Evolutionary conservation across 352 stramenopile genomes (phyloP).

Genomic region (Sclerospora graminicola): DNA sequence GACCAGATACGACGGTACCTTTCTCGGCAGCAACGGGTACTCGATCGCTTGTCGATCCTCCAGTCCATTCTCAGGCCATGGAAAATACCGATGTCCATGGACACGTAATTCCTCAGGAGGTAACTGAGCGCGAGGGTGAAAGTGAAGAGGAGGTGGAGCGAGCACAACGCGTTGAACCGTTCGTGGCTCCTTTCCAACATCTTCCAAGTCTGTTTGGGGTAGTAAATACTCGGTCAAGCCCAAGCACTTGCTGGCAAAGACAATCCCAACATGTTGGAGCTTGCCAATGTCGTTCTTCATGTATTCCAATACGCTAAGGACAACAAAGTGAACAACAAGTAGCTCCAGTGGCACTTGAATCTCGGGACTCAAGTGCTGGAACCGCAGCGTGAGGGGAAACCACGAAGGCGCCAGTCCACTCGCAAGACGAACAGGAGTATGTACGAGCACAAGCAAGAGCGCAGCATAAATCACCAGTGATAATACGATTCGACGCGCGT

Average conservation of each 20-base stretch:
- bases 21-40: conserved; percentile 56
- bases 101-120: conserved; percentile 62
- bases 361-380: conserved; percentile 89
- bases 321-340: conserved; percentile 91
- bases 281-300: conserved; percentile 80
- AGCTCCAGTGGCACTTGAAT: conserved; percentile 95
- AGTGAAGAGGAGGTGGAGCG: conserved; percentile 63
- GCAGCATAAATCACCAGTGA: conserved; percentile 88
- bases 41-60: conserved; percentile 56
- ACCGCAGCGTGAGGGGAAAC: conserved; percentile 73
- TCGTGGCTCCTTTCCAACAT: conserved; percentile 22
- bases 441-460: conserved; percentile 81
- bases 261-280: conserved; percentile 57
- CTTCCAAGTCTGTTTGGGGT: conserved; percentile 35
- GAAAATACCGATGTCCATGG: conserved; percentile 63
- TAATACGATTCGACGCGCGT: conserved; percentile 90
- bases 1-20: conserved; percentile 38
- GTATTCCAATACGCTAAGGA: conserved; percentile 90
- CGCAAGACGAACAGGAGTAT: conserved; percentile 71
- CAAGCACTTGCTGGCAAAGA: conserved; percentile 44
- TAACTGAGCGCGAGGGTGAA: conserved; percentile 60
- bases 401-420: conserved; percentile 35
- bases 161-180: conserved; percentile 37
- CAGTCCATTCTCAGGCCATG: conserved; percentile 76
- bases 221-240: conserved; percentile 64